Evolutionary conservation across 495 filamentous ascomycete species (phyloP).

Genomic region (Penicillium malachiteum): DNA sequence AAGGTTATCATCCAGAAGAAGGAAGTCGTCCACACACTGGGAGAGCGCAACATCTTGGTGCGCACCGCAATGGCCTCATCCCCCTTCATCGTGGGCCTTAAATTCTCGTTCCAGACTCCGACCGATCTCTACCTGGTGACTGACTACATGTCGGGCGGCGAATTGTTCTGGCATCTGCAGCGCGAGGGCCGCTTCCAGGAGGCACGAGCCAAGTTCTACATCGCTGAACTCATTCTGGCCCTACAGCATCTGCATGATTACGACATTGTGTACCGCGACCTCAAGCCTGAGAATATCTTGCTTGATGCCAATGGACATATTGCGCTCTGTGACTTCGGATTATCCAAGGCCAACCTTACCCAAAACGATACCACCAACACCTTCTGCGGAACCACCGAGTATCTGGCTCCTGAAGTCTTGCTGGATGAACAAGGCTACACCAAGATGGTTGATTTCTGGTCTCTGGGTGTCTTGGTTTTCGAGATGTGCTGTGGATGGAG

Average conservation of each 20-base stretch:
- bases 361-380: conserved; percentile 98
- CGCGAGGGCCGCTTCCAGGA: conserved; percentile 96
- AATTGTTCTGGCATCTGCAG: conserved; percentile 98
- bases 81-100: conserved; percentile 95
- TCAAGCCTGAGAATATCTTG: conserved; percentile 85
- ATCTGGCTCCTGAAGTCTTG: conserved; percentile 92
- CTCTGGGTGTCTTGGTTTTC: conserved; percentile 93
- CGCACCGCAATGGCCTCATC: conserved; percentile 94
- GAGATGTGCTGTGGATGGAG: conserved; percentile 99
- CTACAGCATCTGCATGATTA: conserved; percentile 94
- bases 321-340: conserved; percentile 82
- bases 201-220: conserved; percentile 96
- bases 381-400: conserved; percentile 98
- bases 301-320: conserved; percentile 84
- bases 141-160: conserved; percentile 99
- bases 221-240: conserved; percentile 93
- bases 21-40: conserved; percentile 94
- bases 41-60: conserved; percentile 95
- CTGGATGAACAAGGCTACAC: conserved; percentile 97
- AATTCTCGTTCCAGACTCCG: conserved; percentile 98
- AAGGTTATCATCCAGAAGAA: conserved; percentile 99
- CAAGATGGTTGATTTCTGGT: conserved; percentile 99
- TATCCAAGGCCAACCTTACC: conserved; percentile 95
- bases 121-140: conserved; percentile 96
- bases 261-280: conserved; percentile 94